Conservation (phyloP, 306 rosid species). For the Gynostemma pentaphyllum region DNA sequence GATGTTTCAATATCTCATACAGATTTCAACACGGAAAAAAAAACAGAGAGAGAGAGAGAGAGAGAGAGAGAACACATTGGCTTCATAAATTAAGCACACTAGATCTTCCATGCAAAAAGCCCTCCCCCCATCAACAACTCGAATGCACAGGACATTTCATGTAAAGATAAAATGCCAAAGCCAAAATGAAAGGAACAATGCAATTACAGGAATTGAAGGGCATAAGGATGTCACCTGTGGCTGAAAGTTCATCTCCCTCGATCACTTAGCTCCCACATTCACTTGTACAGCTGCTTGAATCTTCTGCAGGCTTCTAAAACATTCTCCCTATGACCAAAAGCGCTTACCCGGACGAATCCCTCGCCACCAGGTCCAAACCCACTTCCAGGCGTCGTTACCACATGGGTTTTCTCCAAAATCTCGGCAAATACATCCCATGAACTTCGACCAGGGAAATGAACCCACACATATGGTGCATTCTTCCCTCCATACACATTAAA, state of each 20-base stretch:
- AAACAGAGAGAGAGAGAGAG: no score
- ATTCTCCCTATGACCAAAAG: slow-evolving; percentile 77
- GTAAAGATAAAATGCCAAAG: slow-evolving; percentile 3
- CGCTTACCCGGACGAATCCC: slow-evolving; percentile 80
- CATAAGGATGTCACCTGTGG: neutral
- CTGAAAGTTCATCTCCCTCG: neutral
- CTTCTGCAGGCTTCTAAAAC: slow-evolving; percentile 74
- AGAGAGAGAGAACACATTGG: no score
- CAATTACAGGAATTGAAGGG: neutral
- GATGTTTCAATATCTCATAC: neutral
- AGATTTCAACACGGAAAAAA: neutral
- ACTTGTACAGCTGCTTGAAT: slow-evolving; percentile 60
- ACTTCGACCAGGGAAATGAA: slow-evolving; percentile 68
- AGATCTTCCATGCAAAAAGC: neutral
- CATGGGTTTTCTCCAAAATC: slow-evolving; percentile 91
- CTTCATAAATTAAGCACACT: neutral
- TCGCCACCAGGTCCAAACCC: slow-evolving; percentile 98
- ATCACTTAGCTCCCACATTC: slow-evolving; percentile 9
- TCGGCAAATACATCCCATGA: slow-evolving; percentile 94
- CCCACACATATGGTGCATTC: slow-evolving; percentile 93
- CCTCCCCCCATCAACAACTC: neutral
- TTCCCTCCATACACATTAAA: slow-evolving; percentile 88
- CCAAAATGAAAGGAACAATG: neutral
- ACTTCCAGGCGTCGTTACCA: slow-evolving; percentile 91
- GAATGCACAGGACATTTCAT: neutral